Percentiles rank a stretch among this genome's conserved stretches.
Evolutionary conservation across 345 rosid species (phyloP).

Genomic region (Melaleuca quinquenervia): DNA sequence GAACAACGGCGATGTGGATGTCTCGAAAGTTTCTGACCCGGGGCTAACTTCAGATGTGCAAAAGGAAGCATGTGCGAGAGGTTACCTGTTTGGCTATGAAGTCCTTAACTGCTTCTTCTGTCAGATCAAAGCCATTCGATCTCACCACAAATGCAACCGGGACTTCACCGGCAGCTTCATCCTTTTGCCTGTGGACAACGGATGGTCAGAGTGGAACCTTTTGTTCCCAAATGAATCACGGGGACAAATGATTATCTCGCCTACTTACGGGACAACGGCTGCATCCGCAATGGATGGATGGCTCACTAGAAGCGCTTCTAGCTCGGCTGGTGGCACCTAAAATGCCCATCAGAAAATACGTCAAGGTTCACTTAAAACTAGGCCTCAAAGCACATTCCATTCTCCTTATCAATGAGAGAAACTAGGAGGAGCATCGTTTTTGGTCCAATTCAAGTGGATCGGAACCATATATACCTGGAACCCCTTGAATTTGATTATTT

Average conservation of each 20-base stretch:
- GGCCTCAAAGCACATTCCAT: not conserved
- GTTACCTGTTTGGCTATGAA: conserved; percentile 66
- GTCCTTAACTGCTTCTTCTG: conserved; percentile 62
- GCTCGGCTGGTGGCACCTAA: conserved; percentile 93
- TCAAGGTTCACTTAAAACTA: not conserved
- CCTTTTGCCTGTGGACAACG: conserved; percentile 38
- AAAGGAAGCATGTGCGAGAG: not conserved
- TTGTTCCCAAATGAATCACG: no score
- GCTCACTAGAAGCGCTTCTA: conserved; percentile 63
- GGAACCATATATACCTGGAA: conserved; percentile 44
- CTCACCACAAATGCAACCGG: conserved; percentile 87
- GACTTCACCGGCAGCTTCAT: conserved; percentile 86
- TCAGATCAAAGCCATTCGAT: conserved; percentile 41
- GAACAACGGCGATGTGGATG: not conserved
- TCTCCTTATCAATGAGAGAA: not conserved
- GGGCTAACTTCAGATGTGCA: not conserved
- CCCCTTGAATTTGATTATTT: conserved; percentile 87
- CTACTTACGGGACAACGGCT: conserved; percentile 86
- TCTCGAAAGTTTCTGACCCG: not conserved
- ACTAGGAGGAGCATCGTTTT: not conserved
- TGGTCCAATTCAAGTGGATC: not conserved
- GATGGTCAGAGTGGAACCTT: not conserved
- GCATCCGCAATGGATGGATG: conserved; percentile 76
- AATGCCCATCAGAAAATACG: not conserved
- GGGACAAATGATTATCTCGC: not conserved